phyloP scores from a whole-genome alignment of 2,329 filamentous ascomycete species.

The Trichoderma asperellum region DNA sequence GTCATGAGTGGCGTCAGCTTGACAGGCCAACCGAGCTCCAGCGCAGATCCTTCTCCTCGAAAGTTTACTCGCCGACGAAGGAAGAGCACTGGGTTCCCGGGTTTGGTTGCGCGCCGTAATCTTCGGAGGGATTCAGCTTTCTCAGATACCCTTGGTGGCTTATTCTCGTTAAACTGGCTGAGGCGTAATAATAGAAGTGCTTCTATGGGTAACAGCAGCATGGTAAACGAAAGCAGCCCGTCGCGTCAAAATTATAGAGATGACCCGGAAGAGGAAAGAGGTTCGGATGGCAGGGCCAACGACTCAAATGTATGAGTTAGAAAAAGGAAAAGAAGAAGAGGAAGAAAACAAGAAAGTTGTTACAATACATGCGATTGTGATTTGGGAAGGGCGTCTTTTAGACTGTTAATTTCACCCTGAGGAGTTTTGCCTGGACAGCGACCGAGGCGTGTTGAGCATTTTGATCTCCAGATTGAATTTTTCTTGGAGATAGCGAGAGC shows the following conservation, averaged over 20 bases:
- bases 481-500: constrained; percentile 14
- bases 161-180: constrained; percentile 64
- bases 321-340: not conserved
- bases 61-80: constrained; percentile 51
- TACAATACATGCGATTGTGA: constrained; percentile 4
- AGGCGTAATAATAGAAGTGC: constrained; percentile 23
- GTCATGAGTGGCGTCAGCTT: constrained; percentile 38
- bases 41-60: constrained; percentile 39
- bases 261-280: constrained; percentile 26
- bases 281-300: constrained; percentile 29
- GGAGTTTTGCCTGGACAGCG: not conserved
- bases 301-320: constrained; percentile 44
- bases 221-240: constrained; percentile 20
- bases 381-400: constrained; percentile 13
- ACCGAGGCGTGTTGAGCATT: not conserved
- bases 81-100: constrained; percentile 65
- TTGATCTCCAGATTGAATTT: not conserved
- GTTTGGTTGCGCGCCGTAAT: constrained; percentile 58
- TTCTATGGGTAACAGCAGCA: constrained; percentile 23
- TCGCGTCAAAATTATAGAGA: constrained; percentile 33
- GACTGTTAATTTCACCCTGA: constrained; percentile 11
- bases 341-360: not conserved
- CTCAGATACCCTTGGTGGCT: constrained; percentile 55
- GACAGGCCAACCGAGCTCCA: constrained; percentile 38
- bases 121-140: constrained; percentile 46